These are phyloP conservation scores for Wickerhamomyces strasburgensis DNA, from an alignment of 805 yeast species.

Conservation along the genomic window DNA sequence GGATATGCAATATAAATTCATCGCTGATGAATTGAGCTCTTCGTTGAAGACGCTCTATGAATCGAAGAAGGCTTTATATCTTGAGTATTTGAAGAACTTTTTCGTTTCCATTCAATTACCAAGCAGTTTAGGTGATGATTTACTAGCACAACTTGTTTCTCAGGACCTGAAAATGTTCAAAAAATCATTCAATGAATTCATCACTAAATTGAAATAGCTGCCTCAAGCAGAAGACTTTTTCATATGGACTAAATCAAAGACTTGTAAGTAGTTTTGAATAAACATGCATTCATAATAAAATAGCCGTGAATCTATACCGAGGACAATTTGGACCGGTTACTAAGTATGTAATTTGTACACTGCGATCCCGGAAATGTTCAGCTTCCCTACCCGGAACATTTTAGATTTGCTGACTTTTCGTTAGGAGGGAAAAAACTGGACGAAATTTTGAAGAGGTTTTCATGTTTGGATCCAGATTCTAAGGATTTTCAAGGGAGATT, in stretches of 20 bases:
- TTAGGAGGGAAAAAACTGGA: neutral
- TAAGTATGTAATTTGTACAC: too few species aligned
- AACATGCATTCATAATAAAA: neutral
- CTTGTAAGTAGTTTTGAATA: neutral
- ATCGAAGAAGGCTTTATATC: conserved; percentile 41
- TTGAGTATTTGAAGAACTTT: conserved; percentile 49
- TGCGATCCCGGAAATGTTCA: too few species aligned
- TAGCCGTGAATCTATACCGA: too few species aligned
- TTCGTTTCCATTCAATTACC: conserved; percentile 56
- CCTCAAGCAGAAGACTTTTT: too few species aligned
- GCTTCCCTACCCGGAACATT: too few species aligned
- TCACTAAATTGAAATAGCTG: conserved; percentile 13
- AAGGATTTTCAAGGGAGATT: too few species aligned
- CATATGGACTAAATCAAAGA: too few species aligned
- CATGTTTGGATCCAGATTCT: too few species aligned
- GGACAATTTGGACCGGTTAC: too few species aligned
- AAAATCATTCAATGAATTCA: conserved; percentile 55
- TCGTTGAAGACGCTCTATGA: conserved; percentile 60
- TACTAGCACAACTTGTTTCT: conserved; percentile 53
- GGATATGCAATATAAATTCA: conserved; percentile 75
- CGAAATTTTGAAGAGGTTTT: neutral
- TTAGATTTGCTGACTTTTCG: neutral
- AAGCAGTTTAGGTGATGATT: conserved; percentile 50
- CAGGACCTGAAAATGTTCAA: conserved; percentile 60
- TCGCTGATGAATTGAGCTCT: conserved; percentile 69